A percentile compares a stretch with the other conserved stretches of the same genome.
phyloP scores from a whole-genome alignment of 257 asterid species.

The Solanum dulcamara region DNA sequence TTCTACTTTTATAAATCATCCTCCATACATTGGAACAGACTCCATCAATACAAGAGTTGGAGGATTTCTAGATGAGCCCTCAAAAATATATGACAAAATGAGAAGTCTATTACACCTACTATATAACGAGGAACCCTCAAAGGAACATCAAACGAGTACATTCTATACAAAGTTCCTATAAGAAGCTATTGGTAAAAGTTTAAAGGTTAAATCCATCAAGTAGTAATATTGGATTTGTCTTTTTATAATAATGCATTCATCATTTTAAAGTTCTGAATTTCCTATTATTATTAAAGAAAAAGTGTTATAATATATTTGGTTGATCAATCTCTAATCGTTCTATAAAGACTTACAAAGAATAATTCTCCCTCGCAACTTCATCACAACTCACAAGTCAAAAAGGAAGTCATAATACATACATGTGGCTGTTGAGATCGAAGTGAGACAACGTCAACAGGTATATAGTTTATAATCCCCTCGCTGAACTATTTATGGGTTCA shows the following conservation, averaged over 20 bases:
- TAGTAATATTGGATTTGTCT: no score
- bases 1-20: no score
- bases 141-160: no score
- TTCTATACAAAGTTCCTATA: no score
- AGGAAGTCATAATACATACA: neutral
- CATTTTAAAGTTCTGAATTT: neutral
- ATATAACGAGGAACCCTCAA: no score
- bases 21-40: neutral
- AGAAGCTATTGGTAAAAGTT: neutral
- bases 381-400: neutral
- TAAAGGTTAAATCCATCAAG: no score
- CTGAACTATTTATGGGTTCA: no score
- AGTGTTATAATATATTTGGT: neutral
- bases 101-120: neutral
- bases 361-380: neutral
- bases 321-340: neutral
- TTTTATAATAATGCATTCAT: neutral
- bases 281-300: neutral
- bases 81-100: neutral
- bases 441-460: neutral
- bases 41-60: neutral
- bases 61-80: neutral
- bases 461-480: neutral
- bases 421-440: neutral
- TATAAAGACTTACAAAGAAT: neutral